These are phyloP conservation scores for Ceratobasidium papillatum DNA, from an alignment of 1,284 basidiomycete genomes.

Conservation along the genomic window DNA sequence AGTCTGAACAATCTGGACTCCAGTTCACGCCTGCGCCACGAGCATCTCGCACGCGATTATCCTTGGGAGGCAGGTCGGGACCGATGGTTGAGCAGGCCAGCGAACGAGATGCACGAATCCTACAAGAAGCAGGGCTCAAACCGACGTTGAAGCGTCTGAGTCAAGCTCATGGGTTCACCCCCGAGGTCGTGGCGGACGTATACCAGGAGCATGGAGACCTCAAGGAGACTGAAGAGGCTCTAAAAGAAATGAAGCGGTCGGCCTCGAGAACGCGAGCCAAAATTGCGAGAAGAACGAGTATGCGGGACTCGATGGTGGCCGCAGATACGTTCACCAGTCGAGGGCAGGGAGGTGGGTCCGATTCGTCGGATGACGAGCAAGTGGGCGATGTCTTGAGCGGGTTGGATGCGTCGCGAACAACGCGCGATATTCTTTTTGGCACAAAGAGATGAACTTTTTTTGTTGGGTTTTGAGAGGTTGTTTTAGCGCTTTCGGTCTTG, in stretches of 20 bases:
- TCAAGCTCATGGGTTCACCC: conserved; percentile 22
- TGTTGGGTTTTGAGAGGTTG: not conserved
- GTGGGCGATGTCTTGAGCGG: not conserved
- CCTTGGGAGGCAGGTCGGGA: conserved; percentile 4
- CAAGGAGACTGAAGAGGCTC: conserved; percentile 30
- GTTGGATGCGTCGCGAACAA: not conserved
- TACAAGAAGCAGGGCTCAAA: conserved; percentile 8
- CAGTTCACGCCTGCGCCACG: not conserved
- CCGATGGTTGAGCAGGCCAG: not conserved
- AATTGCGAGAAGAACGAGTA: conserved; percentile 6
- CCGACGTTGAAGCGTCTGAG: conserved; percentile 11
- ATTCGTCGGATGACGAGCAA: not conserved
- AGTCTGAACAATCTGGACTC: not conserved
- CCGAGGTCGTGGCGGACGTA: conserved; percentile 17
- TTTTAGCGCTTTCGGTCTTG: not conserved
- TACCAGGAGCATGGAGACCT: conserved; percentile 24
- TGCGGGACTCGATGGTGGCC: not conserved
- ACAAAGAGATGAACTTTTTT: not conserved
- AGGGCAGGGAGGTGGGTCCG: not conserved
- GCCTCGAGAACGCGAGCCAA: not conserved
- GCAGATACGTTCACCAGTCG: not conserved
- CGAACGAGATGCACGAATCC: not conserved
- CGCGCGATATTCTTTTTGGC: conserved; percentile 20
- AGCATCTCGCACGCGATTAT: conserved; percentile 7
- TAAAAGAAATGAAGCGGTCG: conserved; percentile 15